Base-by-base conservation (phyloP, 176 grass and related monocot species). In the Rhipidocladum racemiflorum region DNA sequence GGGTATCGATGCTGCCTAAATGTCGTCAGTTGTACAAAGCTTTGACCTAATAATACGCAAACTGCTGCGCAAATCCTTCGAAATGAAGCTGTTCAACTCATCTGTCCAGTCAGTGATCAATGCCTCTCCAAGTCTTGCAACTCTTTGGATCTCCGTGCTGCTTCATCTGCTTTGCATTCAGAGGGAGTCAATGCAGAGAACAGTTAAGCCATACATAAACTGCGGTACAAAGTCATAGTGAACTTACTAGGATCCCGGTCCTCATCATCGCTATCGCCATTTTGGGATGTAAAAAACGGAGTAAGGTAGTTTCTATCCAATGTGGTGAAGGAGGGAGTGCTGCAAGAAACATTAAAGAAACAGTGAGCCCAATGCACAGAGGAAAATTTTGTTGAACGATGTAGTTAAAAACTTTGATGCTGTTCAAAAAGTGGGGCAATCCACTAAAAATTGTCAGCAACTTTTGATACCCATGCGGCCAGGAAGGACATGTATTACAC, bases 231-330 rank as follows among this genome's bases (percentile, higher is more conserved):
- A 36, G 5, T 36, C 5, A 36, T 5, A 36, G 5, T 36, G 35
- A 36, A 36, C 35, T 36, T 36, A 36, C 35, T 36, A 36, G 35
- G 35, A 36, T 5, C 4, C 4, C 5, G 35, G 17, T 66, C 83
- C 5, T 89, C 85, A 1, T 76, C 45, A 51, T 75, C 81, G 50
- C 68, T 59, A 27, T 87, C 81, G 32, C 82, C 79, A 36, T 79
- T 91, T 81, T 79, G 89, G 56, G 80, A 77, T 16, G 86, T 87
- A 62, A 96, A 96, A 81, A 96, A 96, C 49, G 88, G 86, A 74
- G 85, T 89, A 28, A 91, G 70, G 76, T 90, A 92, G 72, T 87
- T 88, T 74, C 83, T 85, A 54, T 89, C 90, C 75, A 92, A 70
- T 28, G 74, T 23, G 24, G 65, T 90, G 61, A 92, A 92, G 60